Base-by-base conservation (phyloP, 2,329 filamentous ascomycete genomes). In the Colletotrichum kahawae region DNA sequence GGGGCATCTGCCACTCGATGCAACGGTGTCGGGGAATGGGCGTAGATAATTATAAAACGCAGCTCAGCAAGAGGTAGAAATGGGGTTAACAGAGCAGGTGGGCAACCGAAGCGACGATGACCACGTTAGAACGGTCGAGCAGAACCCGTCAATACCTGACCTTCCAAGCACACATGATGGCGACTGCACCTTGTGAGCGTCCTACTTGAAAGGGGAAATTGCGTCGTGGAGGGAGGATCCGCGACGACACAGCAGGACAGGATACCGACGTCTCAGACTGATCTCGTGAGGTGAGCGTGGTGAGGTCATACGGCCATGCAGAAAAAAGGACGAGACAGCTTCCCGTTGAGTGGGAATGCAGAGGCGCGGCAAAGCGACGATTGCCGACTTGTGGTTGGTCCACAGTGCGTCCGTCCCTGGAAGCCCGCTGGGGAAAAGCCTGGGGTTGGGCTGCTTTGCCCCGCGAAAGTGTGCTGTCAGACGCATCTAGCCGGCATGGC, bases 261-360 rank as follows among this genome's bases (percentile, higher is more conserved):
- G 66, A 66, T 66, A 74, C 66, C 70, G 74, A 73, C 74, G 74
- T 76, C 71, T 76, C 65, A 63, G 54, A 34, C 38, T 68, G 74
- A 76, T 76, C 74, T 76, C 74, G 71, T 76, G 74, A 76, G 74
- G 65, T 74, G 36, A 74, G 65, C 31, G 31, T 70, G 59, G 71
- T 76, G 74, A 76, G 74, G 74, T 76, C 74, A 76, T 76, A 36
- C 38, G 65, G 51, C 62, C 57, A 71, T 56, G 51, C 71, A 74
- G 51, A 60, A 31, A 51, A 34, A 38, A 59, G 31, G 56, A 59
- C 14, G 16, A 62, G n/a, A 51, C 21, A 62, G 54, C 43, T 21
- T 51, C 33, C 36, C 38, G 12, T 51, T 33, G 21, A 29, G 29
- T 38, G n/a, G 64, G 59, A 66, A 70, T 76, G 74, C 74, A 71